Evolutionary conservation across 257 asterid species (phyloP).

Genomic region (Capsicum chinense): DNA sequence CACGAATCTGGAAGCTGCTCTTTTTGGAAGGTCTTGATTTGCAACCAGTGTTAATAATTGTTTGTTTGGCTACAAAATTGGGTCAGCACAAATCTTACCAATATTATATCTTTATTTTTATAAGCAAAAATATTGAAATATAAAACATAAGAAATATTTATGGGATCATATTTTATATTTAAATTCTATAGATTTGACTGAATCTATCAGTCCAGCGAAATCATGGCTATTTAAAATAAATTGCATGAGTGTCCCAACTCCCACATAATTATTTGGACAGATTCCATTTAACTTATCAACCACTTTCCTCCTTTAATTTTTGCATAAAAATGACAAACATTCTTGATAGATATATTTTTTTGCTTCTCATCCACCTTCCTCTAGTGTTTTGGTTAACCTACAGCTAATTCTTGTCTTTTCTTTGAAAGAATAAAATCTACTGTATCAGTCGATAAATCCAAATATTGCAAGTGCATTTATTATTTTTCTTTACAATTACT

Average conservation of each 20-base stretch:
- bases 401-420: background rate
- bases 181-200: background rate
- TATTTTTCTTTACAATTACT: background rate
- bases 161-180: background rate
- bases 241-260: background rate
- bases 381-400: constrained; percentile 6
- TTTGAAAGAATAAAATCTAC: background rate
- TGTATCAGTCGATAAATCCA: background rate
- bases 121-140: background rate
- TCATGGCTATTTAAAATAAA: background rate
- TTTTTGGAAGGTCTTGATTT: constrained; percentile 3
- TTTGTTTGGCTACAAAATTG: background rate
- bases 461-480: background rate
- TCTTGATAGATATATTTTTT: background rate
- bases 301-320: background rate
- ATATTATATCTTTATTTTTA: background rate
- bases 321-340: background rate
- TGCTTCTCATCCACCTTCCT: background rate
- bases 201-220: background rate
- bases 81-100: background rate
- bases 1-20: background rate
- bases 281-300: constrained; percentile 3
- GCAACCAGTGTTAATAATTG: background rate
- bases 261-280: background rate
- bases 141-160: background rate